Evolutionary conservation across 106 monocot genomes (phyloP).

Genomic region (Apostasia shenzhenica): DNA sequence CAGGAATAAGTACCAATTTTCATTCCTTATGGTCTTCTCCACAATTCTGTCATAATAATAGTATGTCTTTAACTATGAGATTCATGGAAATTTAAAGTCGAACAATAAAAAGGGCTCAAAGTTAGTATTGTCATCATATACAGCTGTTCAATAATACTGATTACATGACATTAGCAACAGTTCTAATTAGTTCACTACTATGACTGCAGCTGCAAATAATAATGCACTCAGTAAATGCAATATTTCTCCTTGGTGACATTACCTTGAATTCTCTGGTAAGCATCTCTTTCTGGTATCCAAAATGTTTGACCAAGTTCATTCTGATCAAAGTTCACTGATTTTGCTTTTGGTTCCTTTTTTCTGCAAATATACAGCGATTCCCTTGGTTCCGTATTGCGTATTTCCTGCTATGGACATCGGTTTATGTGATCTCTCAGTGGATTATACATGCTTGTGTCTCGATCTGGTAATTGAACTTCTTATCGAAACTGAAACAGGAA

Average conservation of each 20-base stretch:
- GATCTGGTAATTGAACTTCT: constrained; percentile 37
- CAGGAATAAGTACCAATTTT: too few relatives aligned
- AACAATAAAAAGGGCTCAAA: too few relatives aligned
- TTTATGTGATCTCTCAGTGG: constrained; percentile 80
- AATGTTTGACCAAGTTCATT: not conserved
- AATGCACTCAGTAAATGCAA: constrained; percentile 70
- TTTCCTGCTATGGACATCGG: constrained; percentile 63
- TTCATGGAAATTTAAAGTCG: too few relatives aligned
- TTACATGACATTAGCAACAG: not conserved
- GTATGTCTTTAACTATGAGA: too few relatives aligned
- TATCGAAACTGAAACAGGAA: not conserved
- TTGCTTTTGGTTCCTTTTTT: not conserved
- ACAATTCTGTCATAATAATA: too few relatives aligned
- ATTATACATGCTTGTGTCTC: constrained; percentile 53
- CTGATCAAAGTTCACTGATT: not conserved
- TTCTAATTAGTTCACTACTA: not conserved
- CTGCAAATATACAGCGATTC: constrained; percentile 36
- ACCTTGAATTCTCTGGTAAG: constrained; percentile 56
- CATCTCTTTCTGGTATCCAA: not conserved
- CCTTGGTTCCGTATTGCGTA: constrained; percentile 83
- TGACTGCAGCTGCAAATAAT: constrained; percentile 43
- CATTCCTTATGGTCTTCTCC: too few relatives aligned
- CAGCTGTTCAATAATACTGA: not conserved
- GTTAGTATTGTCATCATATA: not conserved
- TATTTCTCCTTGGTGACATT: constrained; percentile 61